Conservation (phyloP, 805 yeast species). For the Candida rishiriensis region DNA sequence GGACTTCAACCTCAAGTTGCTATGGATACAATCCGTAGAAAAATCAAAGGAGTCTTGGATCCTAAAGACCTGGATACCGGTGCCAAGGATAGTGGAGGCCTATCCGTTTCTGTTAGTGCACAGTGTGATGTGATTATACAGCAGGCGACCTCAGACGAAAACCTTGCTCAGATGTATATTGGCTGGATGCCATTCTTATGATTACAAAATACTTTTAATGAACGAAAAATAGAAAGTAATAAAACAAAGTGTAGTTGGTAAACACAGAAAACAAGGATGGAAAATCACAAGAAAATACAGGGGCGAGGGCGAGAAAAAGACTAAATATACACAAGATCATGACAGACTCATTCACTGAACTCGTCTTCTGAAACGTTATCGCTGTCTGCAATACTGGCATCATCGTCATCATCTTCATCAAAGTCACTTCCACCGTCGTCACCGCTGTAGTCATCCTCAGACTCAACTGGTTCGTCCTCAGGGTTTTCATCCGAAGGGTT, state of each 20-base stretch:
- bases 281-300: background rate
- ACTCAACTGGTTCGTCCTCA: slow-evolving; percentile 44
- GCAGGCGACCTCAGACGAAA: slow-evolving; percentile 69
- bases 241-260: background rate
- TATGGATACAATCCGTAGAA: slow-evolving; percentile 65
- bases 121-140: slow-evolving; percentile 88
- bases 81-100: slow-evolving; percentile 41
- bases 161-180: slow-evolving; percentile 79
- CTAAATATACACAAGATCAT: background rate
- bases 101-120: slow-evolving; percentile 86
- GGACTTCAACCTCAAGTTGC: slow-evolving; percentile 56
- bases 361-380: slow-evolving; percentile 28
- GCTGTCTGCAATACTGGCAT: slow-evolving; percentile 23
- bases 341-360: slow-evolving; percentile 23
- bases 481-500: slow-evolving; percentile 62
- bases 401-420: slow-evolving; percentile 24
- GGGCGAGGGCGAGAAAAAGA: too few relatives aligned
- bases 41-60: slow-evolving; percentile 77
- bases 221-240: background rate
- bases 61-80: slow-evolving; percentile 46
- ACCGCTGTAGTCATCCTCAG: slow-evolving; percentile 27
- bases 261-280: background rate
- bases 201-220: background rate
- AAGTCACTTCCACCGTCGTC: slow-evolving; percentile 20
- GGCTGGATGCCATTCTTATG: slow-evolving; percentile 87